Percentiles rank a stretch among this genome's conserved stretches.
These are phyloP conservation scores for Phytopythium helicoides DNA, from an alignment of 352 stramenopile species.

Conservation along the genomic window DNA sequence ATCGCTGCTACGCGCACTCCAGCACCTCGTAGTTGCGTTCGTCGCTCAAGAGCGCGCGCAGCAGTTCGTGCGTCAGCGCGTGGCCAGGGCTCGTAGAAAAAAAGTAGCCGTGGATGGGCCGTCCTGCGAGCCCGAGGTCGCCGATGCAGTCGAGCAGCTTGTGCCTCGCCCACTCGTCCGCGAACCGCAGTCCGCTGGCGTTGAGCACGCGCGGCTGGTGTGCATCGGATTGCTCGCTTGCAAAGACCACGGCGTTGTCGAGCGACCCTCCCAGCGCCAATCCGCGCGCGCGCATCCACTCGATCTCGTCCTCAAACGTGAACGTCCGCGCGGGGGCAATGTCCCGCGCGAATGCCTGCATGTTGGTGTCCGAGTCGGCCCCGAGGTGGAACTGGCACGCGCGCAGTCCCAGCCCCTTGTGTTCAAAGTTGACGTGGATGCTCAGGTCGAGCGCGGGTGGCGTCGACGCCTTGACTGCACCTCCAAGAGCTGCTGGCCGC, in stretches of 20 bases:
- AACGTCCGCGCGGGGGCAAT: constrained; percentile 63
- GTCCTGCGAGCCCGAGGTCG: constrained; percentile 50
- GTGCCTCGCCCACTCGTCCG: constrained; percentile 67
- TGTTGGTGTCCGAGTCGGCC: constrained; percentile 24
- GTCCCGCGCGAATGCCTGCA: constrained; percentile 23
- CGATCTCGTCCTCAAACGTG: constrained; percentile 72
- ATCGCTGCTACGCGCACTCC: not conserved
- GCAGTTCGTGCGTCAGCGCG: constrained; percentile 54
- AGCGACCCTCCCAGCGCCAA: constrained; percentile 60
- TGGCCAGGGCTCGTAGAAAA: constrained; percentile 66
- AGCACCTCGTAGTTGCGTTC: constrained; percentile 37
- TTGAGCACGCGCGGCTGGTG: constrained; percentile 31
- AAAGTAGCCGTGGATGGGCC: constrained; percentile 65
- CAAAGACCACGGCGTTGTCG: constrained; percentile 68
- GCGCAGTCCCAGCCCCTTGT: constrained; percentile 47
- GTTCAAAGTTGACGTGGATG: constrained; percentile 69
- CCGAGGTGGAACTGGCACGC: constrained; percentile 39
- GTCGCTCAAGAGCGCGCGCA: constrained; percentile 48
- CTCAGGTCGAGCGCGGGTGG: constrained; percentile 45
- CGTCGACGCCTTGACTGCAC: constrained; percentile 4
- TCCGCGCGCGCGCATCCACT: constrained; percentile 46
- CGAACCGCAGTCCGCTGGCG: constrained; percentile 44
- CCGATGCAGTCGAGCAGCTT: constrained; percentile 76
- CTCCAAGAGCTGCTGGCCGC: constrained; percentile 22
- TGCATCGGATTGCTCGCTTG: constrained; percentile 1